Evolutionary conservation across 768 basidiomycete genomes (phyloP).

Genomic region (Filobasidium floriforme): DNA sequence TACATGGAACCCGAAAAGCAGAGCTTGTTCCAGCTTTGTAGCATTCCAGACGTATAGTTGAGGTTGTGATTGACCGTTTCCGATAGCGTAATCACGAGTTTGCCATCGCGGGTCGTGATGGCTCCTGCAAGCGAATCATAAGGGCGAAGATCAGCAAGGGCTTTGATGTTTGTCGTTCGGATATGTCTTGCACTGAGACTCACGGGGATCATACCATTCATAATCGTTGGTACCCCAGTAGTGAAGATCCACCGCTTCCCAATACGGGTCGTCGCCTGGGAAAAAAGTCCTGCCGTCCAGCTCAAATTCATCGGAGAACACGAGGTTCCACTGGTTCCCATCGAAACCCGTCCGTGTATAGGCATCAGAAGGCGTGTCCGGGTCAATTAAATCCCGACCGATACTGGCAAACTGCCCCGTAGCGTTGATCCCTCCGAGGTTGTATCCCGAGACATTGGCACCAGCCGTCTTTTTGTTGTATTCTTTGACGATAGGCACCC

Average conservation of each 20-base stretch:
- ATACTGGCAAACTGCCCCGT: conserved; percentile 79
- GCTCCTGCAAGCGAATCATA: conserved; percentile 18
- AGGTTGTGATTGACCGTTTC: conserved; percentile 66
- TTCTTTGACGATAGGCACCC: conserved; percentile 66
- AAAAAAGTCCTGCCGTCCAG: conserved; percentile 51
- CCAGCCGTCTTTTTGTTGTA: conserved; percentile 21
- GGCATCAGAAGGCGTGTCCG: conserved; percentile 60
- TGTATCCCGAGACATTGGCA: conserved; percentile 55
- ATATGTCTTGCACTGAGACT: conserved; percentile 38
- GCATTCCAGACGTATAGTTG: conserved; percentile 58
- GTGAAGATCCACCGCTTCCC: conserved; percentile 78
- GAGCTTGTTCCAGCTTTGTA: conserved; percentile 86
- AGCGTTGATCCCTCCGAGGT: conserved; percentile 83
- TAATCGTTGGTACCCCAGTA: conserved; percentile 53
- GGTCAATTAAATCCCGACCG: conserved; percentile 62
- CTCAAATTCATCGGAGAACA: conserved; percentile 83
- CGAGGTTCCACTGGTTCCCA: conserved; percentile 69
- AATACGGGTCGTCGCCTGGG: conserved; percentile 67
- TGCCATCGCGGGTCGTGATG: conserved; percentile 60
- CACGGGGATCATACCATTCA: conserved; percentile 80
- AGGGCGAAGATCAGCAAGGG: neutral
- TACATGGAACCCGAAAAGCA: conserved; percentile 78
- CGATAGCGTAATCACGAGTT: conserved; percentile 70
- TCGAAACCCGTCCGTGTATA: conserved; percentile 63
- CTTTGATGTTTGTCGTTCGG: neutral